Percentiles rank a stretch among this genome's conserved stretches.
Evolutionary conservation across 768 basidiomycete genomes (phyloP).

Genomic region (Fomitopsis pulvina): DNA sequence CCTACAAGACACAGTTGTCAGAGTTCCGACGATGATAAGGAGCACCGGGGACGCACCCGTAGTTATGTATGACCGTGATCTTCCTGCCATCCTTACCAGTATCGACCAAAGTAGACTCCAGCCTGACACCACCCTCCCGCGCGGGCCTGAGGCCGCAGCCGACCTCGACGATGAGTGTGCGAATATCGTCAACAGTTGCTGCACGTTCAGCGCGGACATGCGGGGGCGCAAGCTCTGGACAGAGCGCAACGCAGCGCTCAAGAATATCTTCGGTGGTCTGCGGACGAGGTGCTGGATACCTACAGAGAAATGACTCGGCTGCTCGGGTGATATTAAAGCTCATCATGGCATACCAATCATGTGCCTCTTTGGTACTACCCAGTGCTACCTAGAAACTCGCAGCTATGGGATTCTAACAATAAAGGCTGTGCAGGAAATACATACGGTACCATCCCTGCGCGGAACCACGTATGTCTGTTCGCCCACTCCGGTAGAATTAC

Average conservation of each 20-base stretch:
- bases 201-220: slow-evolving; percentile 17
- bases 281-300: slow-evolving; percentile 60
- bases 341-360: slow-evolving; percentile 51
- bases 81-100: slow-evolving; percentile 17
- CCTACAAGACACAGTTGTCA: slow-evolving; percentile 23
- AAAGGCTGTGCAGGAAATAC: slow-evolving; percentile 6
- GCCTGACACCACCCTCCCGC: slow-evolving; percentile 60
- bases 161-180: slow-evolving; percentile 31
- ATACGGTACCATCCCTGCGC: slow-evolving; percentile 45
- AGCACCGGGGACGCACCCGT: slow-evolving; percentile 42
- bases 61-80: slow-evolving; percentile 54
- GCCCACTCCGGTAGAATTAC: slow-evolving; percentile 28
- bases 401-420: neutral
- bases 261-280: slow-evolving; percentile 59
- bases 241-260: slow-evolving; percentile 30
- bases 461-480: slow-evolving; percentile 55
- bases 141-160: slow-evolving; percentile 61
- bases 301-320: slow-evolving; percentile 19
- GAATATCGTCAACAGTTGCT: slow-evolving; percentile 33
- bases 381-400: slow-evolving; percentile 36
- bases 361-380: slow-evolving; percentile 48
- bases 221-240: slow-evolving; percentile 26
- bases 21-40: neutral
- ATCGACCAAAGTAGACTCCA: slow-evolving; percentile 42
- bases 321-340: neutral